Evolutionary conservation across 192 early-diverging fungal species (phyloP), one percentile per base, ranked within the genome.

Genomic region (Coemansia sp.): DNA sequence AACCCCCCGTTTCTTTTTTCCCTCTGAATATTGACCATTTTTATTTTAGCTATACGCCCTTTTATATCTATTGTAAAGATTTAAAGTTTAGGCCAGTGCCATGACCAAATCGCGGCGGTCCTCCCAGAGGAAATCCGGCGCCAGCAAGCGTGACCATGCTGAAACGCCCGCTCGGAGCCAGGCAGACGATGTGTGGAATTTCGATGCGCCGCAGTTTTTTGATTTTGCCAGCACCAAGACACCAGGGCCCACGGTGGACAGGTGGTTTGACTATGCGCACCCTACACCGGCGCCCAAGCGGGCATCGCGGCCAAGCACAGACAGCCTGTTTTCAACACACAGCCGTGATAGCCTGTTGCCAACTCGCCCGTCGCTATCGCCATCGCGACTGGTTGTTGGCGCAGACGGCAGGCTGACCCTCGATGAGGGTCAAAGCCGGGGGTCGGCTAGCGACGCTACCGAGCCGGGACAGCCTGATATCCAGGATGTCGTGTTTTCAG

Each of bases 141-240:
- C 25, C 2, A 46, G 22, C 42, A 62, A 21, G 22, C 53, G 41
- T 10, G 64, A 53, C 4, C 22, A 44, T 2, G 23, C 38, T 15
- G 40, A 38, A n/a, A 64, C 60, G 2, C 42, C 69, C 8, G 53
- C 21, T 21, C 71, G 64, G 12, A 58, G 50, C 5, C 40, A 28
- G 0, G 28, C 42, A 2, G 34, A 50, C 39, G 56, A 53, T 23
- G 47, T 67, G 28, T 76, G 74, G 74, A 54, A 70, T 23, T 76
- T 76, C 41, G 74, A 76, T 21, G 74, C 74, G 26, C 74, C 74
- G 7, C 47, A 62, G 46, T 76, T 58, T 17, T 76, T 62, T 43
- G 67, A 76, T 54, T 76, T 76, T 70, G 58, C 25, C 17, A 65
- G 46, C 31, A n/a, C 74, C 19, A 65, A 61, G 52, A 76, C 74